Evolutionary conservation across 805 yeast genomes (phyloP).

Genomic region (Hanseniaspora nectarophila): DNA sequence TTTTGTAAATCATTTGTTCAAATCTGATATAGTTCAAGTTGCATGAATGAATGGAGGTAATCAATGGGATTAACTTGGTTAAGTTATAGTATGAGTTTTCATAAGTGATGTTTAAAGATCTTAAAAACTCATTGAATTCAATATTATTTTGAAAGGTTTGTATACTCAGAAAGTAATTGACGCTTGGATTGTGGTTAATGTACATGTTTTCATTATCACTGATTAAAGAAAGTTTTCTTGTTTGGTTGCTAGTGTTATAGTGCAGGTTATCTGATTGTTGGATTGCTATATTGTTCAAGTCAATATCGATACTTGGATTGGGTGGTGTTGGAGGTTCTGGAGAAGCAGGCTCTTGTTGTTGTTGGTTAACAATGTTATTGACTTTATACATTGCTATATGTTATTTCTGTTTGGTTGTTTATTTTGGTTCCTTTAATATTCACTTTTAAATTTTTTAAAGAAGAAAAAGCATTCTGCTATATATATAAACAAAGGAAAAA

Average conservation of each 20-base stretch:
- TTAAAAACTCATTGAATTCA: neutral
- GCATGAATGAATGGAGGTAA: neutral
- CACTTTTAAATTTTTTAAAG: too few relatives aligned
- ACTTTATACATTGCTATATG: neutral
- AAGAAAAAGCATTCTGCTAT: too few relatives aligned
- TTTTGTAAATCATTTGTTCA: constrained; percentile 10
- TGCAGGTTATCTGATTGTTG: neutral
- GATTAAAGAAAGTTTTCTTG: neutral
- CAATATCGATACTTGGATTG: neutral
- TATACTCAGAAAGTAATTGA: neutral
- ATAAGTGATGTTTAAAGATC: constrained; percentile 3
- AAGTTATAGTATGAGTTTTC: constrained; percentile 2
- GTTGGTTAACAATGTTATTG: constrained; percentile 28
- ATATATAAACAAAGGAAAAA: too few relatives aligned
- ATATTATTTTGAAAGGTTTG: neutral
- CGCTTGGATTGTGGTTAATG: neutral
- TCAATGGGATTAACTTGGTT: neutral
- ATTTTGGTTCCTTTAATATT: too few relatives aligned
- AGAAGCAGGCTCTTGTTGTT: constrained; percentile 24
- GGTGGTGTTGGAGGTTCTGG: neutral
- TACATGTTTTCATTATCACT: constrained; percentile 1
- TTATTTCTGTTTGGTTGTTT: too few relatives aligned
- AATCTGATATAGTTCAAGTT: constrained; percentile 2
- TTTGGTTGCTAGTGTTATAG: neutral
- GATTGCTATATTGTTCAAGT: neutral